These are phyloP conservation scores for Schizophyllum amplum DNA, from an alignment of 1,284 basidiomycete genomes.

Conservation along the genomic window DNA sequence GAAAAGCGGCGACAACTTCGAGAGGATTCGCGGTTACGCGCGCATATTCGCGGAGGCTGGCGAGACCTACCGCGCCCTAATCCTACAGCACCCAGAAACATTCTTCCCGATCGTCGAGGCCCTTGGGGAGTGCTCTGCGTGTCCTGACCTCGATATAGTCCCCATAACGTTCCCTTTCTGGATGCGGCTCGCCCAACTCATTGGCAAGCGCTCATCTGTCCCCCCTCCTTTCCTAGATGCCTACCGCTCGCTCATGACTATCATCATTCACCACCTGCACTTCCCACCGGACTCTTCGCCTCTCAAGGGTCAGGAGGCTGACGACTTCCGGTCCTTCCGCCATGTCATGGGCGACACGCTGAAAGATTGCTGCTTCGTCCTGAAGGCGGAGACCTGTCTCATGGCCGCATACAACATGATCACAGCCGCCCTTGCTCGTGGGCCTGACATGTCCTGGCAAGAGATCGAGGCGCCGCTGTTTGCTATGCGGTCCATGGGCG, in stretches of 20 bases:
- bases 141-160: slow-evolving; percentile 92
- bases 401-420: slow-evolving; percentile 78
- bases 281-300: slow-evolving; percentile 72
- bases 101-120: slow-evolving; percentile 94
- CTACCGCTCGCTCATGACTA: slow-evolving; percentile 77
- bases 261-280: slow-evolving; percentile 88
- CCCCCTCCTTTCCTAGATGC: slow-evolving; percentile 71
- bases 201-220: slow-evolving; percentile 68
- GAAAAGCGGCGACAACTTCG: slow-evolving; percentile 68
- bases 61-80: slow-evolving; percentile 88
- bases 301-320: slow-evolving; percentile 79
- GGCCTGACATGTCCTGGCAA: slow-evolving; percentile 74
- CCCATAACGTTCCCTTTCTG: slow-evolving; percentile 99
- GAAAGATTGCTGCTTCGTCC: slow-evolving; percentile 96
- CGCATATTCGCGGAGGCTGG: slow-evolving; percentile 94
- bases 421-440: slow-evolving; percentile 57
- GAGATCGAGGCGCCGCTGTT: slow-evolving; percentile 97
- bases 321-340: slow-evolving; percentile 91
- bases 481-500: slow-evolving; percentile 98
- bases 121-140: slow-evolving; percentile 90
- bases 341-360: slow-evolving; percentile 99
- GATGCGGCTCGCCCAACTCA: slow-evolving; percentile 84
- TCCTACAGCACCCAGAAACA: slow-evolving; percentile 82
- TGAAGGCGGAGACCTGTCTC: slow-evolving; percentile 84
- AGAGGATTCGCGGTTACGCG: slow-evolving; percentile 86